phyloP scores from a whole-genome alignment of 805 yeast genomes.

The Jamesozyma jinghongensis region DNA sequence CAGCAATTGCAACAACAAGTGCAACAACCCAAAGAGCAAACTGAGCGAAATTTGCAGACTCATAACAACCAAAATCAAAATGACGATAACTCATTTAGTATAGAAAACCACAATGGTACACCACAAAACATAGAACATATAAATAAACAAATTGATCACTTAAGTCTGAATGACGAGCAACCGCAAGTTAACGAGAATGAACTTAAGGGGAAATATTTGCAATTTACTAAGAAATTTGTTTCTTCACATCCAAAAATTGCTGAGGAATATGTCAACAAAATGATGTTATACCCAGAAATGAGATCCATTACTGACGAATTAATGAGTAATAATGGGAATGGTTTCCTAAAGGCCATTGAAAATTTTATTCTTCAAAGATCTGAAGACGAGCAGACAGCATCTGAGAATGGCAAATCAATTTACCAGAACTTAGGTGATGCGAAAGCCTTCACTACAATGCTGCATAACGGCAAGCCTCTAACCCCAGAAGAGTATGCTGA shows the following conservation, averaged over 20 bases:
- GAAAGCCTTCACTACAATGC: slow-evolving; percentile 22
- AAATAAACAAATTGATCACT: neutral
- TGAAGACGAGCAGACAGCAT: slow-evolving; percentile 1
- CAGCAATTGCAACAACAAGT: neutral
- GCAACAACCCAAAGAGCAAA: neutral
- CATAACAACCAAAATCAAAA: neutral
- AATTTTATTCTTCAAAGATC: slow-evolving; percentile 46
- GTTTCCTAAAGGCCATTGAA: slow-evolving; percentile 74
- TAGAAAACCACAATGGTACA: neutral
- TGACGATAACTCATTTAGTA: neutral
- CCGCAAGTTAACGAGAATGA: slow-evolving; percentile 11
- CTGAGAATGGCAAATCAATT: slow-evolving; percentile 4
- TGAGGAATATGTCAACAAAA: slow-evolving; percentile 25
- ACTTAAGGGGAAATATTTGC: slow-evolving; percentile 18
- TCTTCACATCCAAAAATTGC: slow-evolving; percentile 30
- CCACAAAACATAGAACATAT: neutral
- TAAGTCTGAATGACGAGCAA: slow-evolving; percentile 10
- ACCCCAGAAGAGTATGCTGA: slow-evolving; percentile 26
- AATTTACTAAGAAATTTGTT: slow-evolving; percentile 26
- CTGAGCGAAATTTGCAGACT: neutral
- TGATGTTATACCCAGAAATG: slow-evolving; percentile 35
- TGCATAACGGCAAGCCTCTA: slow-evolving; percentile 25
- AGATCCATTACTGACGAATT: slow-evolving; percentile 70
- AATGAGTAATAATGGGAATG: slow-evolving; percentile 50
- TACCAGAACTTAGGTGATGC: slow-evolving; percentile 16